Percentiles rank a stretch among this genome's conserved stretches.
phyloP scores from a whole-genome alignment of 2,329 filamentous ascomycete genomes.

The Epichloe glyceriae region DNA sequence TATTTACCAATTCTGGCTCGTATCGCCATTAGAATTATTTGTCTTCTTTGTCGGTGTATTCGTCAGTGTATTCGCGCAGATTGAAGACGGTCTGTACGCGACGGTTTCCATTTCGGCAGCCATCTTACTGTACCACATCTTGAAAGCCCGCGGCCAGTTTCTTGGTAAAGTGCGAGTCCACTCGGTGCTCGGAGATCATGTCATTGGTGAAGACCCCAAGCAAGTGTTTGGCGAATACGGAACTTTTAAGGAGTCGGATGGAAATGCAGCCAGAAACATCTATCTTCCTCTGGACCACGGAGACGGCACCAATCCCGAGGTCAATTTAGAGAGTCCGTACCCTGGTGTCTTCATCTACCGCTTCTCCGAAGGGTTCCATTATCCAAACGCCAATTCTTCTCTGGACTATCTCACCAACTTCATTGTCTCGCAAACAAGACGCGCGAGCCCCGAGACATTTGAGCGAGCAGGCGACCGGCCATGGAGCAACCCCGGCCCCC shows the following conservation, averaged over 20 bases:
- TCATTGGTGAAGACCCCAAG: conserved; percentile 47
- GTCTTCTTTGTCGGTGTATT: conserved; percentile 92
- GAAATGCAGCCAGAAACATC: conserved; percentile 53
- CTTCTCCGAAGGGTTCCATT: conserved; percentile 91
- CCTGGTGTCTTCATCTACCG: conserved; percentile 94
- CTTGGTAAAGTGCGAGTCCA: conserved; percentile 57
- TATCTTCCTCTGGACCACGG: conserved; percentile 77
- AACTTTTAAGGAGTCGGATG: conserved; percentile 33
- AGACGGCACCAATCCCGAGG: conserved; percentile 82
- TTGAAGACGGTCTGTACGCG: conserved; percentile 86
- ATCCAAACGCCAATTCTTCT: conserved; percentile 83
- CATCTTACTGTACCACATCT: conserved; percentile 68
- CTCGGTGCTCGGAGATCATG: conserved; percentile 66
- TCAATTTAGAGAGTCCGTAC: conserved; percentile 69
- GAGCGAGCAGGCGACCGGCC: conserved; percentile 62
- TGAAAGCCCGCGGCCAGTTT: conserved; percentile 73
- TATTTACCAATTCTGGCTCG: conserved; percentile 89
- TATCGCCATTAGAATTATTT: conserved; percentile 77
- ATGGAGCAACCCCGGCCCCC: conserved; percentile 85
- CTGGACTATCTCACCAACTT: conserved; percentile 63
- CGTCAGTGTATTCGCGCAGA: conserved; percentile 75
- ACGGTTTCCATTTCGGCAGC: conserved; percentile 68
- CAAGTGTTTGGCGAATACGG: conserved; percentile 40
- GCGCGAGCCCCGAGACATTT: conserved; percentile 59
- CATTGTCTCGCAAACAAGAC: conserved; percentile 59